A percentile compares a stretch with the other conserved stretches of the same genome.
phyloP scores from a whole-genome alignment of 805 yeast genomes.

The Monosporozyma aerobia region DNA sequence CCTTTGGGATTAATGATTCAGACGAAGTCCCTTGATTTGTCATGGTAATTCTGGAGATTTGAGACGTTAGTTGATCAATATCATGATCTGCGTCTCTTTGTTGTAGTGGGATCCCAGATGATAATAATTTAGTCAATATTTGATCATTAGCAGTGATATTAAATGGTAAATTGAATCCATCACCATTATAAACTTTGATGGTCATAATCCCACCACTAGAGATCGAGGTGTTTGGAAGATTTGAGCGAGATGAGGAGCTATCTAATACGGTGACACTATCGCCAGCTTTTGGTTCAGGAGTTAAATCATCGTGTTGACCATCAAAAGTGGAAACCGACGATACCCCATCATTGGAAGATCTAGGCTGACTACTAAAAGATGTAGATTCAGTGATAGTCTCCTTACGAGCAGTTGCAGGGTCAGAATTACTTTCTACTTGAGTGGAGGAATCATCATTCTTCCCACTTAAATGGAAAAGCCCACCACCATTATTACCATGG shows the following conservation, averaged over 20 bases:
- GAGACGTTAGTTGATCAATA: constrained; percentile 20
- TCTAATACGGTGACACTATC: constrained; percentile 2
- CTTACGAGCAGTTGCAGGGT: constrained; percentile 16
- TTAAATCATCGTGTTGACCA: constrained; percentile 1
- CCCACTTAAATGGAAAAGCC: neutral
- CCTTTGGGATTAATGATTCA: constrained; percentile 28
- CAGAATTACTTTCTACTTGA: neutral
- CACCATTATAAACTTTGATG: constrained; percentile 65
- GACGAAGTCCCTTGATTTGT: constrained; percentile 28
- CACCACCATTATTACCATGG: neutral
- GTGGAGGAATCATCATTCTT: neutral
- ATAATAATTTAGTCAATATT: constrained; percentile 55
- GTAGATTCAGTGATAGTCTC: constrained; percentile 25
- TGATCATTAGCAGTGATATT: constrained; percentile 56
- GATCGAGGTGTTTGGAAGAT: constrained; percentile 12
- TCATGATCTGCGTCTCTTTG: constrained; percentile 10
- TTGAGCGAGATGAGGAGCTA: neutral
- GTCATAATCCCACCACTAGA: constrained; percentile 54
- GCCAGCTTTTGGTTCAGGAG: neutral
- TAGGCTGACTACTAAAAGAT: constrained; percentile 18
- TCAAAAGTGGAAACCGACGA: constrained; percentile 16
- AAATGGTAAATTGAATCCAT: constrained; percentile 60
- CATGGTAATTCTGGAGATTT: constrained; percentile 20
- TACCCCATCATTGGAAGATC: constrained; percentile 18
- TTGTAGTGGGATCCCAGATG: constrained; percentile 36